Evolutionary conservation across 169 alveolate genomes (phyloP), one percentile per base, ranked within the genome.

Genomic region (Babesia gibsoni): DNA sequence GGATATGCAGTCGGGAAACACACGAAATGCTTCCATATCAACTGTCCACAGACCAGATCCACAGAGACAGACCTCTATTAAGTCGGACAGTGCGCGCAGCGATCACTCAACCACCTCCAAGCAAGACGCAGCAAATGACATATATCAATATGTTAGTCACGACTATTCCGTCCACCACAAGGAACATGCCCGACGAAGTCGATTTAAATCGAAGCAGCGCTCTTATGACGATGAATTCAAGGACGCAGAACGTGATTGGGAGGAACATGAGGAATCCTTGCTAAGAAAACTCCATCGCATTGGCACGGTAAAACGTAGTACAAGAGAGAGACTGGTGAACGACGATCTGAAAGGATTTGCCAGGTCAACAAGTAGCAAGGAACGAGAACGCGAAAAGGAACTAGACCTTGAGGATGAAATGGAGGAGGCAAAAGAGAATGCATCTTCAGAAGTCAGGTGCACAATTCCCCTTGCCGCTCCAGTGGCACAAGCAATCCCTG

Each of bases 231-330:
- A 68, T n/a, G 67, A 54, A 25, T 69, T 81, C 46, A 41, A 41
- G 50, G 41, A 53, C 53, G 83, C 81, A 41, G 89, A 81, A 66
- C 78, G 82, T 23, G 84, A 58, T 42, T 87, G 92, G 92, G 9
- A 57, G 25, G 57, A 67, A 50, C 85, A 83, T 68, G 92, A 87
- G 73, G 90, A 84, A 22, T 67, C 65, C 27, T 37, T 87, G 61
- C 29, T 78, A 4, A 48, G 74, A 41, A 57, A 64, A 32, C 67
- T 78, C 30, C 65, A 78, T 16, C 52, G 67, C 42, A 52, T 78
- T 10, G 64, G 65, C n/a, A 48, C 74, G 16, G 87, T 67, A 16
- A 43, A 43, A 23, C 75, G 69, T 25, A 64, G 72, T 12, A 52
- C 52, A 14, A 52, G 82, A 1, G 87, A 78, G 16, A 53, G 63